Evolutionary conservation across 2,329 filamentous ascomycete species (phyloP).

Genomic region (Colletotrichum navitas): DNA sequence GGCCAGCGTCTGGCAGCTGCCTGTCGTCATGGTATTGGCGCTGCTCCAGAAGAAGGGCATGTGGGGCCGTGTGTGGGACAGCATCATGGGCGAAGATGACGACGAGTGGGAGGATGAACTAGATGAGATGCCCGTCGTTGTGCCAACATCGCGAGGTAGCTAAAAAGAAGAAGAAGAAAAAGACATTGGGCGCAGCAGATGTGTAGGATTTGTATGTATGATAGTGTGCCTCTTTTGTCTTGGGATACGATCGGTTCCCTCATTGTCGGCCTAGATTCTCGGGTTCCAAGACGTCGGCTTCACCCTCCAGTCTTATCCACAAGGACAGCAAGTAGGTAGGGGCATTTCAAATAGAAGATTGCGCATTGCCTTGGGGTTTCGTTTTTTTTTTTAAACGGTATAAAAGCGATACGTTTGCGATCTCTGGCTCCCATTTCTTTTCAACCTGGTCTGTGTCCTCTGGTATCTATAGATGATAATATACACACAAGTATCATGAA

Average conservation of each 20-base stretch:
- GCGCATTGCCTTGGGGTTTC: not conserved
- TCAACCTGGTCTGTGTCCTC: constrained; percentile 9
- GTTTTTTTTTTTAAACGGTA: not conserved
- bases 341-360: not conserved
- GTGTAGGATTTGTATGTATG: constrained; percentile 25
- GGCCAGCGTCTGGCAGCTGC: constrained; percentile 97
- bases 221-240: constrained; percentile 29
- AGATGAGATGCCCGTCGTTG: constrained; percentile 52
- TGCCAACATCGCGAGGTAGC: constrained; percentile 16
- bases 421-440: constrained; percentile 3
- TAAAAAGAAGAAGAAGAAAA: not conserved
- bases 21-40: constrained; percentile 88
- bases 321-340: not conserved
- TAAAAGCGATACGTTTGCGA: not conserved
- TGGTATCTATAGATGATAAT: constrained; percentile 44
- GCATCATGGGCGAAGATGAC: constrained; percentile 70
- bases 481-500: constrained; percentile 29
- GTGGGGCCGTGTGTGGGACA: constrained; percentile 85
- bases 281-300: constrained; percentile 16
- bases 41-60: constrained; percentile 94
- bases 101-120: constrained; percentile 70
- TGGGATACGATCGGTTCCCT: constrained; percentile 4
- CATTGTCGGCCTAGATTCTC: constrained; percentile 6
- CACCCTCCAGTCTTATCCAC: not conserved
- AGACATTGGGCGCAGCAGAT: not conserved